Evolutionary conservation across 805 yeast genomes (phyloP), one percentile per base, ranked within the genome.

Genomic region (Scheffersomyces ergatensis): DNA sequence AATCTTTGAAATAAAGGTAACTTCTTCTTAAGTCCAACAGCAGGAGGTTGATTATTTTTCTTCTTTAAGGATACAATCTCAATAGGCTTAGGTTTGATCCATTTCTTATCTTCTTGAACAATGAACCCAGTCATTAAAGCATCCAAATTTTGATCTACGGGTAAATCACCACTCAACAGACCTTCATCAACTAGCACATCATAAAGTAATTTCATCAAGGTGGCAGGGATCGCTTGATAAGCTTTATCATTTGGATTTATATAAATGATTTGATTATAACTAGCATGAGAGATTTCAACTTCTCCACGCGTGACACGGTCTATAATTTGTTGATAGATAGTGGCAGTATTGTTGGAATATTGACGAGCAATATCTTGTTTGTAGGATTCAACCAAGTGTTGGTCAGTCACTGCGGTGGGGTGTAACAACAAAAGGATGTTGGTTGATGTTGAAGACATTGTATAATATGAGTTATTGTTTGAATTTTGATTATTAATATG

Each of bases 81-180:
- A 3, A 49, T 57, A 2, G 64, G 58, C 20, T 61, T 66, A 5
- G 85, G 84, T 55, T 76, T 82, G 11, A 65, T 49, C 89, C 90
- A 85, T 32, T 51, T 53, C 6, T 46, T 50, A 21, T 21, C 24
- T 19, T 70, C 63, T 19, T 65, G 72, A 5, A 72, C 63, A n/a
- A 77, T 62, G 47, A 85, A 83, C 0, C 90, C 92, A 24, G 74
- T 71, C 70, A 82, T 72, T 38, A 85, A 67, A 19, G 82, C 90
- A 50, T 82, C 84, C 39, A 87, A 57, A 36, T 65, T 67, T 47
- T 67, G 80, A 45, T 70, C 74, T 5, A 49, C 48, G 3, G 82
- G 81, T 42, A 78, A 66, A 44, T 76, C 72, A 7, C 89, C 89
- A 31, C 59, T 57, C 23, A 82, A 60, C 26, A 43, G 59, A 18